Base-by-base conservation (phyloP, 2,329 filamentous ascomycete genomes). In the Stagonosporopsis cucurbitacearum region DNA sequence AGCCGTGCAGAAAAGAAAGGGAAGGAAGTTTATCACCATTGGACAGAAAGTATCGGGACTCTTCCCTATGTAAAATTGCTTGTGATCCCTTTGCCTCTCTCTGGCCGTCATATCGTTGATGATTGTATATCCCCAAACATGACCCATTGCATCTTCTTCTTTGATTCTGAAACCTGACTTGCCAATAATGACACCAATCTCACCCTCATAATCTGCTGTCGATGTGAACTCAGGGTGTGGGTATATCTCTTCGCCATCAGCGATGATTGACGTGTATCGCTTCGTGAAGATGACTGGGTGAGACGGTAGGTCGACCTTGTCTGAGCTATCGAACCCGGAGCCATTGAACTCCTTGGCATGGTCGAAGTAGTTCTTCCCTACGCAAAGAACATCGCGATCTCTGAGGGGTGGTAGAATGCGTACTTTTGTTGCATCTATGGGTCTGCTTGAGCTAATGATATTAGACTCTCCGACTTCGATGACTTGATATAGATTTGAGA, bases 21-120 rank as follows among this genome's bases (percentile, higher is more conserved):
- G 35, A 22, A 41, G 8, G 4, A 15, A n/a, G 20, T 3, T 7
- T 47, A 52, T 13, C 58, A 80, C 79, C 75, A 85, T 84, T 0
- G 82, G 82, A 57, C 82, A 85, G 59, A 81, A 85, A 0, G 81
- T 84, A 64, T 86, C 82, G 0, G 78, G 70, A 0, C 79, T 83
- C 65, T 86, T 86, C 8, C 84, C 83, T 44, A 86, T 79, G 51
- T 81, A 86, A 65, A 85, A 86, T 58, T 86, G 84, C 65, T 86
- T 85, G 54, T 86, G 84, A 44, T 70, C 69, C 43, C 66, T 59
- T 40, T 66, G 67, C 20, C 64, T 46, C 43, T 67, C 64, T 2
- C 69, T 48, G 37, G 66, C 65, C 6, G 66, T 69, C 45, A 68
- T 44, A 51, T 70, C 63, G 39, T 68, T 86, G 39, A 82, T 77